phyloP scores from a whole-genome alignment of 345 rosid species.

The Ceriops tagal region DNA sequence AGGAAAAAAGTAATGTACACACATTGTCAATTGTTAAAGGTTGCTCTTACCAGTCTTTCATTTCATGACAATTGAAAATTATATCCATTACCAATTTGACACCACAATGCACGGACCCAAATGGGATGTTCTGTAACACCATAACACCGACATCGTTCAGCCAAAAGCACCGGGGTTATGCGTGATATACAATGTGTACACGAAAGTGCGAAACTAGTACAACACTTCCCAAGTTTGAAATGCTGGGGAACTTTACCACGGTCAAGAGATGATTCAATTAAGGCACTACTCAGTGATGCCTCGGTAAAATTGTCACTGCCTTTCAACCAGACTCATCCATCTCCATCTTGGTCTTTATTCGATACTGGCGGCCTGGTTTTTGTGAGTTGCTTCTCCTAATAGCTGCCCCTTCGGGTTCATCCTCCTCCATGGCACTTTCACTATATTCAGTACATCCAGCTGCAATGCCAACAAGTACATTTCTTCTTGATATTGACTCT shows the following conservation, averaged over 20 bases:
- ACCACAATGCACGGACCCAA: no score
- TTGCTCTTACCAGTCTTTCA: no score
- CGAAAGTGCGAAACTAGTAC: no score
- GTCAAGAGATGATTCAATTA: background rate
- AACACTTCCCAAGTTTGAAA: background rate
- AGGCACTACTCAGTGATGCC: background rate
- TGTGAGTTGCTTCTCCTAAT: constrained; percentile 15
- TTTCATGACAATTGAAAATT: no score
- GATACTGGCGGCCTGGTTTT: constrained; percentile 53
- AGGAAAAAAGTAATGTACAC: no score
- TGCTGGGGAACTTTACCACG: background rate
- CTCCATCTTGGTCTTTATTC: constrained; percentile 42
- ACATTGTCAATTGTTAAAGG: no score
- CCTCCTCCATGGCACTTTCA: constrained; percentile 22
- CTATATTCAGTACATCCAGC: constrained; percentile 3
- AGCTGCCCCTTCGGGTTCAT: constrained; percentile 17
- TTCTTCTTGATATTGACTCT: constrained; percentile 16
- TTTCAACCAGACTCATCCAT: constrained; percentile 26
- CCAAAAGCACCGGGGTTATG: no score
- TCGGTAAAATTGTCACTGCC: background rate
- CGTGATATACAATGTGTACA: no score
- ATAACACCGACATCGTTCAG: no score
- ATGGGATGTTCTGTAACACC: no score
- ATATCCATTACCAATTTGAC: no score
- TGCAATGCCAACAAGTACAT: constrained; percentile 6